A percentile compares a stretch with the other conserved stretches of the same genome.
These are phyloP conservation scores for Hamamelis virginiana DNA, from an alignment of 164 flowering plant genomes.

Conservation along the genomic window DNA sequence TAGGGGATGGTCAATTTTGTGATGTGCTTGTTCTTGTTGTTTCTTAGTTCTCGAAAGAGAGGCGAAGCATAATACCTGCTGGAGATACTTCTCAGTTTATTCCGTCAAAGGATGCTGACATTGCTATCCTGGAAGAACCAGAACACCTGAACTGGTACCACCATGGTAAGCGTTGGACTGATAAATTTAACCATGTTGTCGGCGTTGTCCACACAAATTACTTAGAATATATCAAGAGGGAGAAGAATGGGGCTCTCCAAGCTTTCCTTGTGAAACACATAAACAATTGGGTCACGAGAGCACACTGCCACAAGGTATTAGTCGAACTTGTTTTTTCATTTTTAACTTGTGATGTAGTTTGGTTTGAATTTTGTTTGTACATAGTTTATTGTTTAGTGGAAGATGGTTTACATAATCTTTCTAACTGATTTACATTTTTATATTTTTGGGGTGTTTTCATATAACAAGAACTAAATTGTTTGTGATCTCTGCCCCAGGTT, in stretches of 20 bases:
- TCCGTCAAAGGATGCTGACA: conserved; percentile 78
- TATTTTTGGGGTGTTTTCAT: neutral
- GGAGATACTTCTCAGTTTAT: conserved; percentile 83
- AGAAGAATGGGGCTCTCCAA: conserved; percentile 75
- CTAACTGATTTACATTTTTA: neutral
- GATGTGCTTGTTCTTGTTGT: conserved; percentile 13
- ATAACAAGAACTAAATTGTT: conserved; percentile 2
- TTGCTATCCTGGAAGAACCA: conserved; percentile 86
- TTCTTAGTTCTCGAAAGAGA: conserved; percentile 63
- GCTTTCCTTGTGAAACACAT: conserved; percentile 82
- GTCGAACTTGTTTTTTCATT: neutral
- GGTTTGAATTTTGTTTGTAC: neutral
- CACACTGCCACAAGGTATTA: conserved; percentile 72
- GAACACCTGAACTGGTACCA: conserved; percentile 86
- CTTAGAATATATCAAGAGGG: conserved; percentile 79
- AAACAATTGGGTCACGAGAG: conserved; percentile 74
- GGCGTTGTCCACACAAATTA: conserved; percentile 84
- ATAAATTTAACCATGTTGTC: conserved; percentile 81
- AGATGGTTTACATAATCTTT: neutral
- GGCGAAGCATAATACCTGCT: conserved; percentile 77
- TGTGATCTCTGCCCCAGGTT: conserved; percentile 50
- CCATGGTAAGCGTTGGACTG: conserved; percentile 86
- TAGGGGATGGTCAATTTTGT: neutral
- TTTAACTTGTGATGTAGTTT: neutral
- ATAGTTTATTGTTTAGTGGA: too few species aligned